Evolutionary conservation across 2,329 filamentous ascomycete genomes (phyloP).

Genomic region (Chaetomiaceae sp.): DNA sequence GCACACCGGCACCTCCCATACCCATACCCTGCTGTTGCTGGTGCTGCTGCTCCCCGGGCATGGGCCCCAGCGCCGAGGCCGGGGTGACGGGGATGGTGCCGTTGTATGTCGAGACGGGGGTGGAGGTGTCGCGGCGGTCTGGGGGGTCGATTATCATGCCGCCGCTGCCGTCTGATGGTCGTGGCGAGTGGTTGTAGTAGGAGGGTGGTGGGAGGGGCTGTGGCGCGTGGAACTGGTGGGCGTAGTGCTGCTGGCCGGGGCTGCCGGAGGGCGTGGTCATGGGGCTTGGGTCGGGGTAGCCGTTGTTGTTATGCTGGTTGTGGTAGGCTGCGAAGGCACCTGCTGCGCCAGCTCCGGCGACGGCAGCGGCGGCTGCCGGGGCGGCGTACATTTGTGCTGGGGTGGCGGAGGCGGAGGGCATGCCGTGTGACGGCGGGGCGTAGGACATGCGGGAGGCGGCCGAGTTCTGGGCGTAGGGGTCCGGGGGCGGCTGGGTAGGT

Average conservation of each 20-base stretch:
- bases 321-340: not conserved
- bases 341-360: not conserved
- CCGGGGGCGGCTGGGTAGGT: not conserved
- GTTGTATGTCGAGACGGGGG: constrained; percentile 14
- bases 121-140: constrained; percentile 7
- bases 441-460: constrained; percentile 1
- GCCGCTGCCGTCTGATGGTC: not conserved
- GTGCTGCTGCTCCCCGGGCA: constrained; percentile 1
- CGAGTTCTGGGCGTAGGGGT: not conserved
- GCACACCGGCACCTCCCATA: constrained; percentile 11
- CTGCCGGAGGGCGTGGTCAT: constrained; percentile 1
- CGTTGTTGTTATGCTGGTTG: not conserved
- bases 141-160: not conserved
- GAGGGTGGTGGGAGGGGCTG: not conserved
- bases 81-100: constrained; percentile 7
- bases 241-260: not conserved
- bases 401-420: not conserved
- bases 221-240: constrained; percentile 1
- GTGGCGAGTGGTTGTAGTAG: constrained; percentile 1
- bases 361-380: not conserved
- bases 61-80: constrained; percentile 12
- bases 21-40: not conserved
- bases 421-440: not conserved
- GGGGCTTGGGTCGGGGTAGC: constrained; percentile 1
- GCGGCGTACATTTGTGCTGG: constrained; percentile 1